These are phyloP conservation scores for Herpetomonas tarakana DNA, from an alignment of 208 protist genomes.

Conservation along the genomic window DNA sequence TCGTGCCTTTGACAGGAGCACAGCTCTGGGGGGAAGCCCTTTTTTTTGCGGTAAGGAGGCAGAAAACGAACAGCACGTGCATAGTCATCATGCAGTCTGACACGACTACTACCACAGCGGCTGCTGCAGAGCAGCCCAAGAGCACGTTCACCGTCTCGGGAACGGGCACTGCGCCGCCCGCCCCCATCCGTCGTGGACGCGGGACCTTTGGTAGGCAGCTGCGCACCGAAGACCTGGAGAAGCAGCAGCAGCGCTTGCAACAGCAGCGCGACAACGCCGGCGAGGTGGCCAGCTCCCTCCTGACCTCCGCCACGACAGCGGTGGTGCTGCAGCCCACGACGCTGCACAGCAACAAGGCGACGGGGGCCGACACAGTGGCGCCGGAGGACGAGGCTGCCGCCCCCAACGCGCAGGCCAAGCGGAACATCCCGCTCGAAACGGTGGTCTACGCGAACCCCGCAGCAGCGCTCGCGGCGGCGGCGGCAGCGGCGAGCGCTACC, in stretches of 20 bases:
- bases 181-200: constrained; percentile 49
- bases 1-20: too few species aligned
- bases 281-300: constrained; percentile 39
- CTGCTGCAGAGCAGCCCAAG: background rate
- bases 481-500: constrained; percentile 13
- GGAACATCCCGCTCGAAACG: constrained; percentile 43
- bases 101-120: too few species aligned
- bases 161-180: background rate
- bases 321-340: constrained; percentile 43
- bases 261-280: constrained; percentile 3
- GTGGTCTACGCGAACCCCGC: constrained; percentile 9
- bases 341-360: constrained; percentile 10
- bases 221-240: constrained; percentile 57
- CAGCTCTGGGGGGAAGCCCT: too few species aligned
- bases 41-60: too few species aligned
- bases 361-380: constrained; percentile 7
- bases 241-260: constrained; percentile 6
- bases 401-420: constrained; percentile 39
- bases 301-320: constrained; percentile 44
- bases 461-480: constrained; percentile 17
- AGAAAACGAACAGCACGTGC: too few species aligned
- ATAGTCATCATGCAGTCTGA: too few species aligned
- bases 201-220: constrained; percentile 66
- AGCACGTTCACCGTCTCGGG: constrained; percentile 10
- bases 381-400: constrained; percentile 33